phyloP scores from a whole-genome alignment of 1,284 basidiomycete genomes.

The Pyrrhoderma lamaoense region DNA sequence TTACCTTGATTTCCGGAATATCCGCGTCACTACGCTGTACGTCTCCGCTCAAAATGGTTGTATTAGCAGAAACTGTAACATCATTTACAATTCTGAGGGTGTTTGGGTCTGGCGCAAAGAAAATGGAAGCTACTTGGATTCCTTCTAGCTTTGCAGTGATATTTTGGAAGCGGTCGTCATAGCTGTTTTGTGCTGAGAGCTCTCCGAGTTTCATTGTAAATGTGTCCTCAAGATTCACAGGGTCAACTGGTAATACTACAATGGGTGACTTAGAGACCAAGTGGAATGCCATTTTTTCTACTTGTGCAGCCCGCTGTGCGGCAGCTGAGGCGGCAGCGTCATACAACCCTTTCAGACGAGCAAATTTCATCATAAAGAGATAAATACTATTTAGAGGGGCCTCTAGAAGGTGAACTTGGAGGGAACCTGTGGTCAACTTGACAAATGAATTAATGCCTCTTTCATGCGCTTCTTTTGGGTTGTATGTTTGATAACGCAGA shows the following conservation, averaged over 20 bases:
- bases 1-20: conserved; percentile 67
- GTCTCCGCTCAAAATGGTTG: conserved; percentile 56
- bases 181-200: conserved; percentile 78
- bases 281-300: conserved; percentile 89
- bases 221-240: conserved; percentile 56
- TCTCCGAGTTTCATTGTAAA: conserved; percentile 86
- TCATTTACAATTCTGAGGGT: conserved; percentile 89
- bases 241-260: conserved; percentile 78
- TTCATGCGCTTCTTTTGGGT: conserved; percentile 40
- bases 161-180: conserved; percentile 53
- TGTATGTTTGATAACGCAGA: conserved; percentile 92
- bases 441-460: conserved; percentile 73
- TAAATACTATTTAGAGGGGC: conserved; percentile 83
- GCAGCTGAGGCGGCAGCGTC: conserved; percentile 94
- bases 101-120: conserved; percentile 45
- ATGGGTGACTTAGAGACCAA: conserved; percentile 91
- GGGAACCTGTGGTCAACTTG: conserved; percentile 81
- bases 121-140: conserved; percentile 75
- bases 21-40: conserved; percentile 44
- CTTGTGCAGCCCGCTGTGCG: conserved; percentile 84
- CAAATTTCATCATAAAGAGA: conserved; percentile 81
- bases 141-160: conserved; percentile 80
- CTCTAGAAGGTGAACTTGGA: conserved; percentile 87
- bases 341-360: conserved; percentile 88
- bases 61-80: conserved; percentile 70